A percentile compares a stretch with the other conserved stretches of the same genome.
Conservation (phyloP, 768 basidiomycete genomes). For the Phlebiopsis gigantea region DNA sequence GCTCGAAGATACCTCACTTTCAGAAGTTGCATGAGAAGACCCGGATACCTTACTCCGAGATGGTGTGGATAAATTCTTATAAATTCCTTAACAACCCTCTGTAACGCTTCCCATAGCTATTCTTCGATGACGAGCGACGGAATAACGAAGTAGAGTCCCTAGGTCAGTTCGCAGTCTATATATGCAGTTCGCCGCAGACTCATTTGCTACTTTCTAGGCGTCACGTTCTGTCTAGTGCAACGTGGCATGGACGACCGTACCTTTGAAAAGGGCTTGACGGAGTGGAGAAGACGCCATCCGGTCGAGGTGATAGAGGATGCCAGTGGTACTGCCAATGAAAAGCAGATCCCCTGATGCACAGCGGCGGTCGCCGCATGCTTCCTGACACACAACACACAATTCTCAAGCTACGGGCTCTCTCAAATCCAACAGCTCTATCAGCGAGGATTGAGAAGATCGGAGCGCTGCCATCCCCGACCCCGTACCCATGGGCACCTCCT, state of each 20-base stretch:
- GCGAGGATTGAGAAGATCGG: no score
- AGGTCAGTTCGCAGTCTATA: slow-evolving; percentile 14
- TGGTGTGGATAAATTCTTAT: slow-evolving; percentile 30
- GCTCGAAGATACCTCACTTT: slow-evolving; percentile 82
- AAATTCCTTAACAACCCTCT: neutral
- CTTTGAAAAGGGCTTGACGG: slow-evolving; percentile 65
- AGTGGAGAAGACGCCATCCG: slow-evolving; percentile 57
- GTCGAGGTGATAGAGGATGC: slow-evolving; percentile 21
- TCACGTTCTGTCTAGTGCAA: slow-evolving; percentile 73
- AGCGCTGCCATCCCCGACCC: no score
- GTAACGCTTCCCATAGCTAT: slow-evolving; percentile 28
- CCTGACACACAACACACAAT: no score
- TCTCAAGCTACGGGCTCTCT: no score
- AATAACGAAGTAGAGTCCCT: slow-evolving; percentile 41
- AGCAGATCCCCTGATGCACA: no score
- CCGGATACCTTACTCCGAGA: slow-evolving; percentile 46
- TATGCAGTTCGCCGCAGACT: neutral
- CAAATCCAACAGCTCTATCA: no score
- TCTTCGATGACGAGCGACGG: slow-evolving; percentile 45
- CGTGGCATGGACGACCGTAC: slow-evolving; percentile 53
- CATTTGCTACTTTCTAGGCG: slow-evolving; percentile 40
- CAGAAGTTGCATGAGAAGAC: slow-evolving; percentile 54
- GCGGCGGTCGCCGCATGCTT: no score
- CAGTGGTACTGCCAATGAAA: neutral
- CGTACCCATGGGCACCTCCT: no score